Conservation (phyloP, 2,329 filamentous ascomycete genomes). For the Neurospora sp. region DNA sequence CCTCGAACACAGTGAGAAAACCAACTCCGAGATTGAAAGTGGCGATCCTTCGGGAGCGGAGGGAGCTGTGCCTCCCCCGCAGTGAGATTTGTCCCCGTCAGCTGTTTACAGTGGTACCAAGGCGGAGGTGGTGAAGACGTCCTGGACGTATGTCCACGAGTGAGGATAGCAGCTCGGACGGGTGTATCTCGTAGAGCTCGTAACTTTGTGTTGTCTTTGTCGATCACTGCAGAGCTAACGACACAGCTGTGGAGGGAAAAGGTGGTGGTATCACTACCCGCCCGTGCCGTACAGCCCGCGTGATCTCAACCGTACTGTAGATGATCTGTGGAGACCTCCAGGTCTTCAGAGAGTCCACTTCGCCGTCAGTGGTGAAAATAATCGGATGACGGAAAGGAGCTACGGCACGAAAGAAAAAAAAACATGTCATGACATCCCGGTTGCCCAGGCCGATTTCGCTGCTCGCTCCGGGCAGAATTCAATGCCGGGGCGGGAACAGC, state of each 20-base stretch:
- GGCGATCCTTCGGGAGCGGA: background rate
- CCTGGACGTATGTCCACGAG: background rate
- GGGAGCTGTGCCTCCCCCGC: background rate
- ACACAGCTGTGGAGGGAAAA: background rate
- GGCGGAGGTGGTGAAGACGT: background rate
- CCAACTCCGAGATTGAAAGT: background rate
- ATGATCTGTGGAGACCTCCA: background rate
- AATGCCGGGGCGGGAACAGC: background rate
- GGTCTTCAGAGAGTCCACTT: background rate
- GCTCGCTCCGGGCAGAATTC: background rate
- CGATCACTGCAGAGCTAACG: background rate
- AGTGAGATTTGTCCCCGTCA: background rate
- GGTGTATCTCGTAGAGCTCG: background rate
- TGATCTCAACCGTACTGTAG: background rate
- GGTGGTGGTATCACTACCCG: background rate
- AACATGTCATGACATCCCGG: background rate
- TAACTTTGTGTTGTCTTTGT: background rate
- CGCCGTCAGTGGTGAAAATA: background rate
- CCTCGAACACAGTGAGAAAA: background rate
- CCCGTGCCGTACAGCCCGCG: background rate
- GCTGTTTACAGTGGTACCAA: background rate
- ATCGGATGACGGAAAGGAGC: background rate
- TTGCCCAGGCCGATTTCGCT: background rate
- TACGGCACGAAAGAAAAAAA: background rate
- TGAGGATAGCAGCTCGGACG: background rate